Base-by-base conservation (phyloP, 257 asterid genomes). In the Nicotiana paniculata region DNA sequence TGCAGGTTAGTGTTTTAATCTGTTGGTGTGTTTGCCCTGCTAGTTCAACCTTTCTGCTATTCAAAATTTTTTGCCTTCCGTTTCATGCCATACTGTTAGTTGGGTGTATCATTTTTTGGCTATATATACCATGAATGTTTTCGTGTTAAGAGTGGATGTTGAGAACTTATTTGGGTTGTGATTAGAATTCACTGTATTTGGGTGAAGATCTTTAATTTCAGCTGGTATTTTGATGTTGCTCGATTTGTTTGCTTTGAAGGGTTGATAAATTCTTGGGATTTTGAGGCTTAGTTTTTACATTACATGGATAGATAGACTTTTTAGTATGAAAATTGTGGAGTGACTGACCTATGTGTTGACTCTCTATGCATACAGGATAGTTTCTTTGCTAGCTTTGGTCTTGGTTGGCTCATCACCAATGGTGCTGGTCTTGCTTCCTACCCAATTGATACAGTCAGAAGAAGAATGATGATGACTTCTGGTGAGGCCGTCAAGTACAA, bases 381-480 rank as follows among this genome's bases (percentile, higher is more conserved):
- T 77, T 93, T 93, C 93, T 93, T 93, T 58, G 98, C 98, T 83
- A 93, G 98, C 80, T 93, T 93, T 87, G 98, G 90, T 59, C 98
- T 93, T 26, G 98, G 98, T 61, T 93, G 98, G 98, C 88, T 93
- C 83, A 93, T 93, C 90, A 93, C 98, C 13, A 93, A 93, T 16
- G 98, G 97, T 83, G 98, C 98, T 61, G 98, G 98, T 82, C 91
- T 93, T 46, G 98, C 98, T 62, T 93, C 98, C 2, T 93, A 93
- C 91, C 97, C 98, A 16, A 89, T 93, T 63, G 98, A 93, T 85
- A 93, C 98, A 0, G 98, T 93, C 0, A 91, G 98, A 3, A 93
- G 98, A 92, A 92, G 98, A 87, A 93, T 93, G 98, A 93, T 93
- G 98, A 93, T 93, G 98, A 93, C 98, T 26, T 93, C 98, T 24